Percentiles rank a stretch among this genome's conserved stretches.
These are phyloP conservation scores for Colletotrichum spaethianum DNA, from an alignment of 2,329 filamentous ascomycete genomes.

Conservation along the genomic window DNA sequence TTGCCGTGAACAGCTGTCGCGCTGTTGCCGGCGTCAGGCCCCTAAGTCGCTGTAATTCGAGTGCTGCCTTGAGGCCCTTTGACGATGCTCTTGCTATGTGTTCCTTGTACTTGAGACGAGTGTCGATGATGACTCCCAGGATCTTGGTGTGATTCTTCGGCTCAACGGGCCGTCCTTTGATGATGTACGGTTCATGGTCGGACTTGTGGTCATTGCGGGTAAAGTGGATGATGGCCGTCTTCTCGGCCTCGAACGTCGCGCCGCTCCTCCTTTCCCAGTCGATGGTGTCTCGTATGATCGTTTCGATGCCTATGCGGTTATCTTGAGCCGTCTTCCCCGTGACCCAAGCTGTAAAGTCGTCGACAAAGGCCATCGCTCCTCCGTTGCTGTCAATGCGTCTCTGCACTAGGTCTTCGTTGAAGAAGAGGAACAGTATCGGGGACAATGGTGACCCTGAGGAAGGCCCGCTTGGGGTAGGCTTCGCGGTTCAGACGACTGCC, in stretches of 20 bases:
- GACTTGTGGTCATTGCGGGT: constrained; percentile 64
- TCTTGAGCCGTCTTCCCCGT: constrained; percentile 42
- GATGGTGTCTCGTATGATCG: constrained; percentile 44
- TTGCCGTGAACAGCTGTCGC: too few relatives aligned
- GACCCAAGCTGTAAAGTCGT: constrained; percentile 48
- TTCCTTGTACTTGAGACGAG: constrained; percentile 1
- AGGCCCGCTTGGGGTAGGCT: too few relatives aligned
- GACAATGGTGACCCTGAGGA: neutral
- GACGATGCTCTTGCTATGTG: neutral
- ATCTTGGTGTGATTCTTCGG: neutral
- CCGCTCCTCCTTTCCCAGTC: constrained; percentile 47
- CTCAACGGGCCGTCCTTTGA: neutral
- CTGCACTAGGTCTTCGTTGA: constrained; percentile 55
- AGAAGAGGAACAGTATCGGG: constrained; percentile 47
- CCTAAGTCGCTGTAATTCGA: neutral
- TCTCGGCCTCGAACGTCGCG: constrained; percentile 41
- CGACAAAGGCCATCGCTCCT: constrained; percentile 46
- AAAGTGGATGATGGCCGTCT: constrained; percentile 75
- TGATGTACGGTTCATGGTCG: neutral
- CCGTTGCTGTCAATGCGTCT: constrained; percentile 46
- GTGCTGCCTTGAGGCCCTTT: neutral
- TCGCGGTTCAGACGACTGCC: neutral
- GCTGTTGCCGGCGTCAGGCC: too few relatives aligned
- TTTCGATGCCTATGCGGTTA: constrained; percentile 45
- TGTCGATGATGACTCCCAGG: too few relatives aligned